These are phyloP conservation scores for Pontederia paniculata DNA, from an alignment of 176 grass and related monocot species.

Conservation along the genomic window DNA sequence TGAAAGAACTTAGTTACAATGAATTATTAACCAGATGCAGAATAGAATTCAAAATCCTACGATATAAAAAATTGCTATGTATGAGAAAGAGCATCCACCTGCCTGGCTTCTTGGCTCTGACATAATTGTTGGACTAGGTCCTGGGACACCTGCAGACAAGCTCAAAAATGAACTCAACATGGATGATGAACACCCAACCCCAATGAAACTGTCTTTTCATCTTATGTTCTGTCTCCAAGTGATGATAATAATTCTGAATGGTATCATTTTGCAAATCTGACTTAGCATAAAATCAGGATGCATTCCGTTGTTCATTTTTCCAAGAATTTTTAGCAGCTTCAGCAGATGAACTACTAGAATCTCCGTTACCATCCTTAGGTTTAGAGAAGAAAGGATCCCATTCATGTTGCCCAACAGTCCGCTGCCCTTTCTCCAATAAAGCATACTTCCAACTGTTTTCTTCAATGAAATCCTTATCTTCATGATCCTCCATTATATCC, in stretches of 20 bases:
- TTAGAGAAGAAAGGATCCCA: conserved; percentile 16
- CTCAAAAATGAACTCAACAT: too few species aligned
- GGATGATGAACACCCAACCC: too few species aligned
- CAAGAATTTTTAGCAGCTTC: conserved; percentile 13
- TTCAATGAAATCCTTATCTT: conserved; percentile 2
- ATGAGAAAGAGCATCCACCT: too few species aligned
- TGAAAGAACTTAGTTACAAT: neutral
- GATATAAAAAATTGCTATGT: neutral
- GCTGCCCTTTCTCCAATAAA: conserved; percentile 9
- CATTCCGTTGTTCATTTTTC: conserved; percentile 8
- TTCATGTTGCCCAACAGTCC: conserved; percentile 1
- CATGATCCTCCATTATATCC: conserved; percentile 7
- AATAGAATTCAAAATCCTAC: neutral
- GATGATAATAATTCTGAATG: neutral
- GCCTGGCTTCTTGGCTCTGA: too few species aligned
- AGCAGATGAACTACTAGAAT: conserved; percentile 10
- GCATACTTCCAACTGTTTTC: conserved; percentile 14
- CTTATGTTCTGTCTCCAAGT: neutral
- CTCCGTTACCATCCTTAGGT: neutral
- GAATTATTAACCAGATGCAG: neutral
- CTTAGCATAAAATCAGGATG: neutral
- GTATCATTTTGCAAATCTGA: neutral
- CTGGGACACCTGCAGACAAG: too few species aligned
- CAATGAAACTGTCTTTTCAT: neutral
- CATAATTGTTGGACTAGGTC: too few species aligned